These are phyloP conservation scores for Fermentozyma sake DNA, from an alignment of 1,139 yeast genomes.

Conservation along the genomic window DNA sequence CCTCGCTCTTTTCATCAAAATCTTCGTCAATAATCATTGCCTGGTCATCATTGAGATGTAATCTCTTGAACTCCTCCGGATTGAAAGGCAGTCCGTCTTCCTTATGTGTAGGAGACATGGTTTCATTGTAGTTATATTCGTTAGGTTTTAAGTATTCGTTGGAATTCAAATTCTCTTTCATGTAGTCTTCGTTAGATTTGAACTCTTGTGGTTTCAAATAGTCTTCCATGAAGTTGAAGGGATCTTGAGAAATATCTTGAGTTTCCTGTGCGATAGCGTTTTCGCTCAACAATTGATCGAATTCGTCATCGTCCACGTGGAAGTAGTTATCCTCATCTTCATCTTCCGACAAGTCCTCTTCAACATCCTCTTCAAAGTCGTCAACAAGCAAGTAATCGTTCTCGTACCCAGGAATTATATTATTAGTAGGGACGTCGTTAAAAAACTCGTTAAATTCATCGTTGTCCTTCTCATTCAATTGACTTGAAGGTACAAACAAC, in stretches of 20 bases:
- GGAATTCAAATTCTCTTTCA: constrained; percentile 7
- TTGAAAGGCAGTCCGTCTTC: too few relatives aligned
- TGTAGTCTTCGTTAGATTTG: constrained; percentile 3
- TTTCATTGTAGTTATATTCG: too few relatives aligned
- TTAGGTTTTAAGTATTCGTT: too few relatives aligned
- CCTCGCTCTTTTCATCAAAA: constrained; percentile 7
- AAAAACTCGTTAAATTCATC: constrained; percentile 7
- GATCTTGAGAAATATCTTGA: constrained; percentile 3
- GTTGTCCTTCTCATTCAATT: constrained; percentile 7
- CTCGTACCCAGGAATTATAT: constrained; percentile 31
- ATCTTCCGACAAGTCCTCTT: constrained; percentile 49
- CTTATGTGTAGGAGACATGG: too few relatives aligned
- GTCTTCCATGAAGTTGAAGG: constrained; percentile 13
- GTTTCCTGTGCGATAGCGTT: constrained; percentile 3
- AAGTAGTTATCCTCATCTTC: constrained; percentile 38
- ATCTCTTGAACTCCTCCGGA: too few relatives aligned
- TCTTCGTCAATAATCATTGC: constrained; percentile 11
- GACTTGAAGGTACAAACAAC: constrained; percentile 24
- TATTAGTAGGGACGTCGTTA: constrained; percentile 9
- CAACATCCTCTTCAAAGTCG: constrained; percentile 32
- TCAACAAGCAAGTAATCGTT: constrained; percentile 32
- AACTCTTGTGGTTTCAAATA: constrained; percentile 8
- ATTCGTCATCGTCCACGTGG: constrained; percentile 27
- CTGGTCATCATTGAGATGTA: too few relatives aligned
- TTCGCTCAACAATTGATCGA: constrained; percentile 23